Evolutionary conservation across 192 early-diverging fungal genomes (phyloP).

Genomic region (Rhizoclosmatium globosum): DNA sequence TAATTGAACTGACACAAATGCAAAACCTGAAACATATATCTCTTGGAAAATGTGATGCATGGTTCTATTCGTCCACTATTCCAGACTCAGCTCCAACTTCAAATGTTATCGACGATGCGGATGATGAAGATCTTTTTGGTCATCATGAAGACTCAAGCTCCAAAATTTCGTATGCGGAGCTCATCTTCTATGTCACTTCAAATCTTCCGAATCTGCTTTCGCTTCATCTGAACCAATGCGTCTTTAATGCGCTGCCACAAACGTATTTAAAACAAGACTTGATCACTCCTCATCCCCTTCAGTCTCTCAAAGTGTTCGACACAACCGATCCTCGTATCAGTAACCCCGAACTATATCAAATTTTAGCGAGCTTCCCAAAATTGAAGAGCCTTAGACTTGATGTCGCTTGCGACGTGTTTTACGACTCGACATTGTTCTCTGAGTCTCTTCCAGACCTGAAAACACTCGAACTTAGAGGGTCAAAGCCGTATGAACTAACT

Average conservation of each 20-base stretch:
- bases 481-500: not conserved
- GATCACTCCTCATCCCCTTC: not conserved
- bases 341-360: not conserved
- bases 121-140: not conserved
- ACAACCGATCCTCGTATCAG: not conserved
- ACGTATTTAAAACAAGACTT: not conserved
- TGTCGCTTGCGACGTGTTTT: not conserved
- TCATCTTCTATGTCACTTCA: not conserved
- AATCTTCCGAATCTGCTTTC: not conserved
- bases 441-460: not conserved
- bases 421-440: not conserved
- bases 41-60: conserved; percentile 11
- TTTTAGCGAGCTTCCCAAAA: not conserved
- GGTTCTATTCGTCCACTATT: not conserved
- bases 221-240: conserved; percentile 5
- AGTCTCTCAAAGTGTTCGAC: conserved; percentile 10
- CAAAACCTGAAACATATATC: not conserved
- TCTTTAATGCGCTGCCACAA: not conserved
- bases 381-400: not conserved
- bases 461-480: not conserved
- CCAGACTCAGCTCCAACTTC: not conserved
- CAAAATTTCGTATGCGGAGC: not conserved
- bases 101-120: not conserved
- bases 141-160: not conserved
- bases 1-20: not conserved